phyloP scores from a whole-genome alignment of 2,329 filamentous ascomycete genomes.

The Phaeosphaeriaceae sp. region DNA sequence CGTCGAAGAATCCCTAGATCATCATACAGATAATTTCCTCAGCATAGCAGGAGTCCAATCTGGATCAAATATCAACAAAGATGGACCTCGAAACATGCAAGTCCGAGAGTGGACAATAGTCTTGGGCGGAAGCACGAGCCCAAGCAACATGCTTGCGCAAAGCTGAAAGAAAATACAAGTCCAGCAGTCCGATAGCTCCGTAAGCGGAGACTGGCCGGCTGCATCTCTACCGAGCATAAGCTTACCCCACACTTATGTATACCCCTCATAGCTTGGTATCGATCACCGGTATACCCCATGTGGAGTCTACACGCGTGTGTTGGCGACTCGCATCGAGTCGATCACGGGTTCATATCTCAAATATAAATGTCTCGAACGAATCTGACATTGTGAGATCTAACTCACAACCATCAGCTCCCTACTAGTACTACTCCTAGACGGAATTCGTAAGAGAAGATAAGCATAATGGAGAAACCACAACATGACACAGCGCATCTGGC shows the following conservation, averaged over 20 bases:
- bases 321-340: background rate
- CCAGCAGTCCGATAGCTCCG: background rate
- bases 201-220: background rate
- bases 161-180: background rate
- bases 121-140: no score
- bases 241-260: conserved; percentile 9
- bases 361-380: background rate
- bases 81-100: no score
- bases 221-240: background rate
- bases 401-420: no score
- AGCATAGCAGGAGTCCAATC: background rate
- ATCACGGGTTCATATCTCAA: background rate
- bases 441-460: background rate
- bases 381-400: background rate
- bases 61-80: no score
- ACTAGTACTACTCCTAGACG: no score
- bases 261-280: conserved; percentile 11
- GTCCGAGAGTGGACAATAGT: no score
- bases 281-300: conserved; percentile 5
- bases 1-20: background rate
- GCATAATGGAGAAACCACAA: conserved; percentile 14
- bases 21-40: background rate
- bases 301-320: background rate
- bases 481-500: conserved; percentile 4
- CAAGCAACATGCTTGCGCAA: background rate